Base-by-base conservation (phyloP, 805 yeast species). In the Candida anglica region DNA sequence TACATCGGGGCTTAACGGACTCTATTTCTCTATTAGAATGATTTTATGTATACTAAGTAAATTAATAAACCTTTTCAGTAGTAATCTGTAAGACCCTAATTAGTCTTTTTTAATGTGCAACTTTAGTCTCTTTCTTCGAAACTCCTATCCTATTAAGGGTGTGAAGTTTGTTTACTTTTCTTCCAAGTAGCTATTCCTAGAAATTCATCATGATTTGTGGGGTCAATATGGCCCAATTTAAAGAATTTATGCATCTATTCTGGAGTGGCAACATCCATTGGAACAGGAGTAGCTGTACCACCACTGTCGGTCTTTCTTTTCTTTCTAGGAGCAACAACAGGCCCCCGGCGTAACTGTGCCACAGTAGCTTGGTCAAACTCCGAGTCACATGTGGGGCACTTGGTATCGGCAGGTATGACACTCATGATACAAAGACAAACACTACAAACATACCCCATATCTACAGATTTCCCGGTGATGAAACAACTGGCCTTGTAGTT, bases 401-500 rank as follows among this genome's bases (percentile, higher is more conserved):
- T 66, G 29, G 74, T 75, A 27, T 68, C 67, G 0, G 68, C 71
- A 1, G 97, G 96, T 2, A 84, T 71, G 22, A 72, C 47, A 44
- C 91, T 82, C 58, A 82, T 62, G 13, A 67, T 85, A 52, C 97
- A 89, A 14, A 91, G 63, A 54, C 99, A 93, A 17, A 93, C 96
- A 15, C 95, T 81, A 58, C 99, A 93, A 4, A 93, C 97, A 48
- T 76, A 89, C 0, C 98, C 99, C 27, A 91, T 73, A 46, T 93
- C 97, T 8, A 93, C 91, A 3, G 89, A 81, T 47, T 79, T 76
- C n/a, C 91, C 89, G 0, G 96, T 87, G 21, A 87, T 62, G 50
- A 87, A 91, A 58, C 98, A 93, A 13, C 95, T 87, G 1, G 98
- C 96, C 40, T 96, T 68, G 57, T 93, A 93, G 59, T 93, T 96